Evolutionary conservation across 306 rosid species (phyloP).

Genomic region (Acacia crassicarpa): DNA sequence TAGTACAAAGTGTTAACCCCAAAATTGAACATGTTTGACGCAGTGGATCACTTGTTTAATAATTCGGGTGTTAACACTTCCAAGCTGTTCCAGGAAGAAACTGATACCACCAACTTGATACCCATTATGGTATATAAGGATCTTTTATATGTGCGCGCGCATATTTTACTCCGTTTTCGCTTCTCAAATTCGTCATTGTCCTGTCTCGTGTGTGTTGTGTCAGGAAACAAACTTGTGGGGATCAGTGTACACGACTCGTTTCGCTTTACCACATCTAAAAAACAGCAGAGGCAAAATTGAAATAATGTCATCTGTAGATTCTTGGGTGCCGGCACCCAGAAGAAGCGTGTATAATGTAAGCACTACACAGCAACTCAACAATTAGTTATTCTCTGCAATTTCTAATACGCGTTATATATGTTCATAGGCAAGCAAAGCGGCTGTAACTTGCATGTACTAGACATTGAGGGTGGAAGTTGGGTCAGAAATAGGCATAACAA

Average conservation of each 20-base stretch:
- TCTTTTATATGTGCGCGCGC: background rate
- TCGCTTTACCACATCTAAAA: slow-evolving; percentile 52
- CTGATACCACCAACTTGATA: slow-evolving; percentile 49
- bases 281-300: slow-evolving; percentile 60
- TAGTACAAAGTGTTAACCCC: background rate
- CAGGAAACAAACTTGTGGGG: slow-evolving; percentile 90
- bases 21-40: background rate
- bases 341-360: slow-evolving; percentile 53
- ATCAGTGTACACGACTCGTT: slow-evolving; percentile 43
- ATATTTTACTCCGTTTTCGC: background rate
- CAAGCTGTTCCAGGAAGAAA: slow-evolving; percentile 50
- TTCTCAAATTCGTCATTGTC: background rate
- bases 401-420: background rate
- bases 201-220: background rate
- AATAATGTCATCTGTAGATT: slow-evolving; percentile 53
- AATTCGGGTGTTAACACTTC: slow-evolving; percentile 52
- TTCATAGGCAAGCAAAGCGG: slow-evolving; percentile 73
- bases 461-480: slow-evolving; percentile 61
- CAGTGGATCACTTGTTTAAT: slow-evolving; percentile 82
- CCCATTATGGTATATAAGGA: slow-evolving; percentile 53
- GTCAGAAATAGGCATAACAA: slow-evolving; percentile 51
- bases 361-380: background rate
- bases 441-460: slow-evolving; percentile 50
- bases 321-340: slow-evolving; percentile 68
- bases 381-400: background rate